These are phyloP conservation scores for Plasmodium cynomolgi DNA, from an alignment of 169 alveolate genomes.

Conservation along the genomic window DNA sequence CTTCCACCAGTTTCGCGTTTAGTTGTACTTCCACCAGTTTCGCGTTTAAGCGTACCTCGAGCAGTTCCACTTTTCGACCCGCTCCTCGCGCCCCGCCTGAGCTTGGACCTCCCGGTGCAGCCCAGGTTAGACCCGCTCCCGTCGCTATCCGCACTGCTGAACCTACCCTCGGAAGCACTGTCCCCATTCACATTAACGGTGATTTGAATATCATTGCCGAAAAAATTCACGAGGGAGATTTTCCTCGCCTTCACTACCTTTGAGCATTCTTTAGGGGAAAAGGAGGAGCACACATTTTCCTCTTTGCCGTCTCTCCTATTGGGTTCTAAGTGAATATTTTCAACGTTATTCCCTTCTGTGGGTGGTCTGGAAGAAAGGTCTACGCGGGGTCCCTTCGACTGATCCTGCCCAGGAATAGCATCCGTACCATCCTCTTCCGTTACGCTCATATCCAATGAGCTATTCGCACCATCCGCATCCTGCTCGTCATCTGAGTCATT, in stretches of 20 bases:
- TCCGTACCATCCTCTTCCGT: background rate
- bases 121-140: background rate
- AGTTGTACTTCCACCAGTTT: background rate
- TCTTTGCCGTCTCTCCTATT: background rate
- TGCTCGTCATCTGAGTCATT: background rate
- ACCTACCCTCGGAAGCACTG: background rate
- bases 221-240: conserved; percentile 20
- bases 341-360: background rate
- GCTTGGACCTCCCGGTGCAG: background rate
- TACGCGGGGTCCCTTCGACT: background rate
- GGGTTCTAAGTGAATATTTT: background rate
- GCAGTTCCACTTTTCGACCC: background rate
- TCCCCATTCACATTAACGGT: conserved; percentile 41
- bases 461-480: background rate
- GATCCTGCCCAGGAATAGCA: background rate
- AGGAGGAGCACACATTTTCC: background rate
- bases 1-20: background rate
- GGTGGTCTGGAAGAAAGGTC: background rate
- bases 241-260: conserved; percentile 3
- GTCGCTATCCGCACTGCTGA: conserved; percentile 16
- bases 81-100: background rate
- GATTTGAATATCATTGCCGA: conserved; percentile 34
- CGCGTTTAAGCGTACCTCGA: background rate
- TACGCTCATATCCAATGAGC: background rate
- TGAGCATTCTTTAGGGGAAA: background rate